Evolutionary conservation across 2,329 filamentous ascomycete species (phyloP), one percentile per base, ranked within the genome.

Genomic region (Alternaria arbusti): DNA sequence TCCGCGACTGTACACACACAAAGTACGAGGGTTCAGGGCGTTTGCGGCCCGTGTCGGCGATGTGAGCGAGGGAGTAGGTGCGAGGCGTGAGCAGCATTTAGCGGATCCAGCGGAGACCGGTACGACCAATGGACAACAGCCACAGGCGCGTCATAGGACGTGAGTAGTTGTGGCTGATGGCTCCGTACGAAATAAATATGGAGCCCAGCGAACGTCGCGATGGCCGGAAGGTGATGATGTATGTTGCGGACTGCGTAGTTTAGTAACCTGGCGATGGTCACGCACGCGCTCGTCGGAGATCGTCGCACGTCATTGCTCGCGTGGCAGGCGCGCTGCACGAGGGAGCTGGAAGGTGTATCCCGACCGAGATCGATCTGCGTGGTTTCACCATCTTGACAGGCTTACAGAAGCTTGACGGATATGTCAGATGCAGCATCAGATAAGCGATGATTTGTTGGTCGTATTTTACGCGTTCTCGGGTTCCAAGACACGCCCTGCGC

Each of bases 11-110:
- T 10, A 73, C 72, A 12, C 74, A 70, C 57, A 77, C 65, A 57
- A 80, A 76, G 58, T 77, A 81, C 9, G 78, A 77, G 40, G 75
- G 68, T 55, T 64, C 65, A 40, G 77, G 64, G 60, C 73, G 65
- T 59, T 62, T 68, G 65, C 70, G 64, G 64, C 71, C 74, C 52
- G 64, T 65, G 77, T 81, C 79, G 44, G 78, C 73, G 25, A 69
- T 71, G 67, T 79, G 78, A 61, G 80, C 74, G 66, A 81, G 78
- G 28, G 68, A 62, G 67, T 80, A 81, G 54, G 75, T 78, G 66
- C 79, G 79, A 67, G 79, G 77, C 54, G 78, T 79, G 72, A 82
- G 78, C 62, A 82, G 74, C 80, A 82, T 82, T 74, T 78, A 74
- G 69, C 74, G 71, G 66, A 69, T 65, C 63, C 60, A 67, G 69